phyloP scores from a whole-genome alignment of 2,329 filamentous ascomycete genomes.

The Penicillium psychrosexuale region DNA sequence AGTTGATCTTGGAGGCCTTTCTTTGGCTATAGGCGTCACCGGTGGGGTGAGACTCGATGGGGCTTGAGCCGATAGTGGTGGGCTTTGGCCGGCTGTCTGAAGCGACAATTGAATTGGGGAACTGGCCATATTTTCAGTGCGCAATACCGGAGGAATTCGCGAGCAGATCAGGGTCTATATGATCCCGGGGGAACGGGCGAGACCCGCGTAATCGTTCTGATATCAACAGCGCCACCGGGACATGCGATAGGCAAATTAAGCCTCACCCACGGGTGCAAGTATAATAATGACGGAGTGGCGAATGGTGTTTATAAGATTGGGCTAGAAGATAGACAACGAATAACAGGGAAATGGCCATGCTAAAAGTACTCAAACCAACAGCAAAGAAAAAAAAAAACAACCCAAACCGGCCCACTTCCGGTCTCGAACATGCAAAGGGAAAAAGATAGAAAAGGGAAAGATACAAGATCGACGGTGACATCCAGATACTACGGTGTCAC shows the following conservation, averaged over 20 bases:
- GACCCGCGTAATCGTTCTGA: slow-evolving; percentile 4
- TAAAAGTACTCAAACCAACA: slow-evolving; percentile 5
- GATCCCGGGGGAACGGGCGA: neutral
- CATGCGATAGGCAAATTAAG: slow-evolving; percentile 1
- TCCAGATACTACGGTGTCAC: slow-evolving; percentile 7
- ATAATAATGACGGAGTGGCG: neutral
- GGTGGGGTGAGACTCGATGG: slow-evolving; percentile 34
- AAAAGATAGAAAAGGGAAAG: slow-evolving; percentile 5
- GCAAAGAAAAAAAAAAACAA: slow-evolving; percentile 4
- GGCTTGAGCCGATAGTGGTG: slow-evolving; percentile 8
- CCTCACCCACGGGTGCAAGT: slow-evolving; percentile 2
- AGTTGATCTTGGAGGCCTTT: slow-evolving; percentile 9
- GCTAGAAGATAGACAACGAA: neutral
- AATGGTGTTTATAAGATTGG: neutral
- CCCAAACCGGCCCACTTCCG: slow-evolving; percentile 6
- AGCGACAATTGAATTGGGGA: slow-evolving; percentile 29
- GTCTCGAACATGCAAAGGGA: slow-evolving; percentile 18
- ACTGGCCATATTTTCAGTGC: slow-evolving; percentile 2
- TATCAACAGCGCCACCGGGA: slow-evolving; percentile 19
- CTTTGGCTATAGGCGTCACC: slow-evolving; percentile 32
- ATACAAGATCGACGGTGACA: slow-evolving; percentile 4
- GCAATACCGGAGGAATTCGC: neutral
- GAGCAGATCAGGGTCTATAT: slow-evolving; percentile 1
- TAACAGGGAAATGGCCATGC: neutral
- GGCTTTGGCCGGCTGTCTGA: slow-evolving; percentile 18